These are phyloP conservation scores for Leishmania turanica DNA, from an alignment of 208 protist species.

Conservation along the genomic window DNA sequence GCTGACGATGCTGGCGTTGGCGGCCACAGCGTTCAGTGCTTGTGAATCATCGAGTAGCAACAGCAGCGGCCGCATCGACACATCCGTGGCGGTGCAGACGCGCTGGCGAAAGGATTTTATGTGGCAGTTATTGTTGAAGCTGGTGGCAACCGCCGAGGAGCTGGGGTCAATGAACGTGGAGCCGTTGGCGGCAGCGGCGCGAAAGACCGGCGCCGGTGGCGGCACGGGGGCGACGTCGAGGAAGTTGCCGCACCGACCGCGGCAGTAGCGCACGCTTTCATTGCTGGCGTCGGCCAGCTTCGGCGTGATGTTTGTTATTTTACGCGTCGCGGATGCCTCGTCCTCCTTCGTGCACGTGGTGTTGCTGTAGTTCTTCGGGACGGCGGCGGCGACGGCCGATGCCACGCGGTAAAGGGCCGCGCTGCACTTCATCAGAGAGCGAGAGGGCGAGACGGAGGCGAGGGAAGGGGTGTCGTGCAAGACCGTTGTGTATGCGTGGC, in stretches of 20 bases:
- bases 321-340: no score
- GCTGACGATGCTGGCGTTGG: background rate
- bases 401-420: conserved; percentile 5
- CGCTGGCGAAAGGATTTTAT: conserved; percentile 67
- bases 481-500: background rate
- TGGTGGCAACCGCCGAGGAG: conserved; percentile 35
- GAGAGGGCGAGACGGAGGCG: background rate
- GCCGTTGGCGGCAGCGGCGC: conserved; percentile 1
- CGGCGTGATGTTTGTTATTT: background rate
- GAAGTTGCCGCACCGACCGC: background rate
- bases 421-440: conserved; percentile 20
- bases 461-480: background rate
- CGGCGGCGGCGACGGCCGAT: conserved; percentile 20
- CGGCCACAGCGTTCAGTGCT: background rate
- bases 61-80: conserved; percentile 66
- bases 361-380: conserved; percentile 49
- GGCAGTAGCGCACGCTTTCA: background rate
- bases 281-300: background rate
- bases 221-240: background rate
- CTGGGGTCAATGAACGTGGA: conserved; percentile 69
- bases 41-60: conserved; percentile 28
- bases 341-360: conserved; percentile 38
- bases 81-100: conserved; percentile 62
- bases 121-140: conserved; percentile 57
- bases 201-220: background rate